phyloP scores from a whole-genome alignment of 1,139 yeast genomes.

The Pichia sp. region DNA sequence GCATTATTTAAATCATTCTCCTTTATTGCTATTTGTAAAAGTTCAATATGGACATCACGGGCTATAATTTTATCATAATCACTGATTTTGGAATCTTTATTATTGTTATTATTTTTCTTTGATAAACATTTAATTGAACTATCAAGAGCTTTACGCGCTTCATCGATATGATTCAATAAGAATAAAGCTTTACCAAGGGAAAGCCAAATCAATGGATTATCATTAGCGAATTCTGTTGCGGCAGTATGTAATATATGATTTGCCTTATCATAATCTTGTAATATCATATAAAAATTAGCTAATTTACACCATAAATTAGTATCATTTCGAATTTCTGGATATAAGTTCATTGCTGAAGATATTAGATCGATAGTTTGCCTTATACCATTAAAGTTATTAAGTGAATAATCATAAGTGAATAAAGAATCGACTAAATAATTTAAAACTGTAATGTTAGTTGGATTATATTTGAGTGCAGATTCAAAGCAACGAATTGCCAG shows the following conservation, averaged over 20 bases:
- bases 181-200: slow-evolving; percentile 39
- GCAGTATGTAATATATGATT: slow-evolving; percentile 40
- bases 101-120: slow-evolving; percentile 34
- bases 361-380: slow-evolving; percentile 39
- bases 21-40: slow-evolving; percentile 47
- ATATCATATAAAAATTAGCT: slow-evolving; percentile 41
- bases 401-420: slow-evolving; percentile 16
- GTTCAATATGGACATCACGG: slow-evolving; percentile 45
- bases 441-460: slow-evolving; percentile 36
- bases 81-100: slow-evolving; percentile 33
- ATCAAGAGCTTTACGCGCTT: slow-evolving; percentile 41
- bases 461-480: slow-evolving; percentile 38
- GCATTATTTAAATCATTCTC: slow-evolving; percentile 43
- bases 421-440: slow-evolving; percentile 32
- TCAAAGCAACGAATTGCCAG: slow-evolving; percentile 42
- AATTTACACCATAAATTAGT: slow-evolving; percentile 39
- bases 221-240: slow-evolving; percentile 37
- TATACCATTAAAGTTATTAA: slow-evolving; percentile 34
- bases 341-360: slow-evolving; percentile 33
- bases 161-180: slow-evolving; percentile 36
- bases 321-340: slow-evolving; percentile 32
- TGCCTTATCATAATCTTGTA: slow-evolving; percentile 45
- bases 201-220: slow-evolving; percentile 42
- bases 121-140: slow-evolving; percentile 32
- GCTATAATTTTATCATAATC: slow-evolving; percentile 36